Conservation (phyloP, 192 early-diverging fungal species). For the Coemansia sp. region DNA sequence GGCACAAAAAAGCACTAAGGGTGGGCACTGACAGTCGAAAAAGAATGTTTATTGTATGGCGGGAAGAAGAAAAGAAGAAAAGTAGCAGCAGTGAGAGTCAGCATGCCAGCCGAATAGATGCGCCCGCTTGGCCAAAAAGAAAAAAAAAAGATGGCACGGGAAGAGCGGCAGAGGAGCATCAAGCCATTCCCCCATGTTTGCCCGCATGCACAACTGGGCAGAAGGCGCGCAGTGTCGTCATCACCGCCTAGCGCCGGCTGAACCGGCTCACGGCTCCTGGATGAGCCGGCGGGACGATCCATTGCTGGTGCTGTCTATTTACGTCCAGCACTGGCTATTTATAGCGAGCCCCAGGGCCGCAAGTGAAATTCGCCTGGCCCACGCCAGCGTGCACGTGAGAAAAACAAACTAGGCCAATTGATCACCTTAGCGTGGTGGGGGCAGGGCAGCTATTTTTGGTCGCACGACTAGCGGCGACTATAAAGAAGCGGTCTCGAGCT, state of each 20-base stretch:
- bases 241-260: neutral
- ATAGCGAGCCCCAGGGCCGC: neutral
- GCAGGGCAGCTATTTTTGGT: neutral
- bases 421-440: neutral
- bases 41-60: neutral
- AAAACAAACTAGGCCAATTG: neutral
- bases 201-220: neutral
- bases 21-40: neutral
- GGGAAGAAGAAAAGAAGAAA: neutral
- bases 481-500: constrained; percentile 1
- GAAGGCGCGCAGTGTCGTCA: neutral
- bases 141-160: neutral
- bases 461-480: neutral
- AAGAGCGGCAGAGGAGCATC: too few relatives aligned
- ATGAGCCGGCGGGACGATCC: neutral
- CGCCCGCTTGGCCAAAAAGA: too few relatives aligned
- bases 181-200: neutral
- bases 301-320: neutral
- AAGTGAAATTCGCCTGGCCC: neutral
- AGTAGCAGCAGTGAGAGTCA: neutral
- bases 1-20: neutral
- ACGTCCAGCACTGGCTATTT: neutral
- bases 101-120: neutral
- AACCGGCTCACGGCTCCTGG: neutral
- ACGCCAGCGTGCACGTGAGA: neutral